These are phyloP conservation scores for Saposhnikovia divaricata DNA, from an alignment of 129 eudicot genomes.

Conservation along the genomic window DNA sequence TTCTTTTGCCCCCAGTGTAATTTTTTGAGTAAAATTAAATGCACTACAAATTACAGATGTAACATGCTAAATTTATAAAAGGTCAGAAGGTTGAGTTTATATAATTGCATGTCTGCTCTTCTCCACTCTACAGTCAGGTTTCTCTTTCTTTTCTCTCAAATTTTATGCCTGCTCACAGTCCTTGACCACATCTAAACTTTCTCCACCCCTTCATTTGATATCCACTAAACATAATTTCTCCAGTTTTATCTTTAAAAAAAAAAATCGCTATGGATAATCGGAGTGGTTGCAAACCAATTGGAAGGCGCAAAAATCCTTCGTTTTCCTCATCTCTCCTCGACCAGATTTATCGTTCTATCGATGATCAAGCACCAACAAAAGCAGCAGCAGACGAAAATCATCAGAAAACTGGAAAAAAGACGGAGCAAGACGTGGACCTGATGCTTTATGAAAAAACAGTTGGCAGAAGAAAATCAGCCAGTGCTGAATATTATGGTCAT, in stretches of 20 bases:
- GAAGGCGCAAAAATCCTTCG: slow-evolving; percentile 36
- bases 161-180: not conserved
- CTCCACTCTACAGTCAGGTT: not conserved
- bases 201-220: too few relatives aligned
- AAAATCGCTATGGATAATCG: not conserved
- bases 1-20: too few relatives aligned
- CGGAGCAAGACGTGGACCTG: slow-evolving; percentile 15
- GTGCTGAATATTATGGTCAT: not conserved
- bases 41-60: not conserved
- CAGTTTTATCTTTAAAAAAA: not conserved
- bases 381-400: not conserved
- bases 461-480: slow-evolving; percentile 15
- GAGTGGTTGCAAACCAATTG: not conserved
- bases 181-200: not conserved
- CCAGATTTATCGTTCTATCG: slow-evolving; percentile 67
- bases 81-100: not conserved
- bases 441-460: not conserved
- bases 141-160: not conserved
- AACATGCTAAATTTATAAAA: too few relatives aligned
- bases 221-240: not conserved
- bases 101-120: not conserved
- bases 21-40: too few relatives aligned
- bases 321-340: slow-evolving; percentile 85
- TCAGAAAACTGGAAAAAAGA: slow-evolving; percentile 18
- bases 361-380: slow-evolving; percentile 1